Evolutionary conservation across 169 alveolate genomes (phyloP).

Genomic region (Perkinsus olseni): DNA sequence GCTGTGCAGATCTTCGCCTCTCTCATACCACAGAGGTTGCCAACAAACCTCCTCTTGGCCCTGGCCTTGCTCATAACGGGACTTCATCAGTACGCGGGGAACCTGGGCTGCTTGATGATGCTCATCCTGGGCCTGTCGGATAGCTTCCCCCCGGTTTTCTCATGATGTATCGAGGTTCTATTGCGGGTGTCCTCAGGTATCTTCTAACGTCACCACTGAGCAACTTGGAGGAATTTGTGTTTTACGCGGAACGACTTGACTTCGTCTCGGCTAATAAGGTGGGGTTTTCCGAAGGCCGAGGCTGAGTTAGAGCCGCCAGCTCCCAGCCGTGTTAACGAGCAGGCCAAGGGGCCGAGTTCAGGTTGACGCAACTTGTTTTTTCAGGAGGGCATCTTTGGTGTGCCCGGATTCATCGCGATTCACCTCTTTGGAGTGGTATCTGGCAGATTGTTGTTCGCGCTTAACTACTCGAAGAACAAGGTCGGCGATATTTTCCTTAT

Average conservation of each 20-base stretch:
- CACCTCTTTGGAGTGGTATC: neutral
- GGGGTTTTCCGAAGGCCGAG: too few relatives aligned
- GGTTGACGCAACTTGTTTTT: too few relatives aligned
- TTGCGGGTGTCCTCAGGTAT: too few relatives aligned
- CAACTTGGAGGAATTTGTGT: neutral
- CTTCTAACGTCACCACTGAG: neutral
- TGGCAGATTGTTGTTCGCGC: neutral
- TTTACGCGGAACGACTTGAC: neutral
- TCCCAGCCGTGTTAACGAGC: too few relatives aligned
- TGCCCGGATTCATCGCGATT: neutral
- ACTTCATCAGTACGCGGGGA: neutral
- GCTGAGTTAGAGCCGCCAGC: too few relatives aligned
- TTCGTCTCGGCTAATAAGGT: neutral
- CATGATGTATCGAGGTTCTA: too few relatives aligned
- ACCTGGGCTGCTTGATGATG: too few relatives aligned
- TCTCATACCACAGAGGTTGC: neutral
- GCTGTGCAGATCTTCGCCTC: neutral
- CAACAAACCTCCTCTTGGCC: neutral
- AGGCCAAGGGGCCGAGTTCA: too few relatives aligned
- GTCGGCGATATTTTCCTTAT: neutral
- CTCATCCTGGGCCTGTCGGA: neutral
- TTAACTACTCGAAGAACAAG: neutral
- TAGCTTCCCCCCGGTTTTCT: neutral
- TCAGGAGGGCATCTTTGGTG: neutral
- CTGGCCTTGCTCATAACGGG: neutral